A percentile compares a stretch with the other conserved stretches of the same genome.
These are phyloP conservation scores for Ilex aquifolium DNA, from an alignment of 257 asterid species.

Conservation along the genomic window DNA sequence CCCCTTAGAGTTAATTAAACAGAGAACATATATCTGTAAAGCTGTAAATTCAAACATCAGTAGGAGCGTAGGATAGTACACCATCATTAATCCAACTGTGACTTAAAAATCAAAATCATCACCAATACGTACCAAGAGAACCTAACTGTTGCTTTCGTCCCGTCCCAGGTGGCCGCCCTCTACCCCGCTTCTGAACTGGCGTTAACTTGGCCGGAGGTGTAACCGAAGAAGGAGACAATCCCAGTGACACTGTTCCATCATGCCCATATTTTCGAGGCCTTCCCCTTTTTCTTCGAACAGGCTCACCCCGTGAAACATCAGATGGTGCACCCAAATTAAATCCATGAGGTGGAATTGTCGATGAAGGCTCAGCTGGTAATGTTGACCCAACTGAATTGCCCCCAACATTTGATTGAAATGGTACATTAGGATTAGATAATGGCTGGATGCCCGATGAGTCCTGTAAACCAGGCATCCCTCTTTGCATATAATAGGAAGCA, in stretches of 20 bases:
- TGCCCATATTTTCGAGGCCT: constrained; percentile 81
- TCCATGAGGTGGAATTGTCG: constrained; percentile 48
- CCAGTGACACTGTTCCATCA: constrained; percentile 45
- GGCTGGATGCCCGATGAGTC: too few relatives aligned
- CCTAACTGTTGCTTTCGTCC: constrained; percentile 57
- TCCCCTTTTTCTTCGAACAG: constrained; percentile 73
- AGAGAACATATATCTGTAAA: too few relatives aligned
- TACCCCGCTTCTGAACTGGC: constrained; percentile 46
- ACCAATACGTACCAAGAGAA: constrained; percentile 36
- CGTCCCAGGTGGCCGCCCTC: constrained; percentile 73
- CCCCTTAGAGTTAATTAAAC: too few relatives aligned
- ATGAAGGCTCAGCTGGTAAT: constrained; percentile 49
- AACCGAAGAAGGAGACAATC: constrained; percentile 40
- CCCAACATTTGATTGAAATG: constrained; percentile 44
- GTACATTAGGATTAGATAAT: constrained; percentile 17
- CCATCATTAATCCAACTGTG: too few relatives aligned
- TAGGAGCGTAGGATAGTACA: too few relatives aligned
- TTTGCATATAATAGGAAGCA: constrained; percentile 37
- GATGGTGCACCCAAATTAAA: constrained; percentile 46
- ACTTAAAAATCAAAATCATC: not conserved
- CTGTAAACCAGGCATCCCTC: constrained; percentile 35
- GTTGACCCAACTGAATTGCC: constrained; percentile 40
- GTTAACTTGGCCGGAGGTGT: constrained; percentile 30
- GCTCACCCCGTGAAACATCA: constrained; percentile 47
- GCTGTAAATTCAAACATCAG: too few relatives aligned